These are phyloP conservation scores for Larix sibirica DNA, from an alignment of 83 land plant genomes.

Conservation along the genomic window DNA sequence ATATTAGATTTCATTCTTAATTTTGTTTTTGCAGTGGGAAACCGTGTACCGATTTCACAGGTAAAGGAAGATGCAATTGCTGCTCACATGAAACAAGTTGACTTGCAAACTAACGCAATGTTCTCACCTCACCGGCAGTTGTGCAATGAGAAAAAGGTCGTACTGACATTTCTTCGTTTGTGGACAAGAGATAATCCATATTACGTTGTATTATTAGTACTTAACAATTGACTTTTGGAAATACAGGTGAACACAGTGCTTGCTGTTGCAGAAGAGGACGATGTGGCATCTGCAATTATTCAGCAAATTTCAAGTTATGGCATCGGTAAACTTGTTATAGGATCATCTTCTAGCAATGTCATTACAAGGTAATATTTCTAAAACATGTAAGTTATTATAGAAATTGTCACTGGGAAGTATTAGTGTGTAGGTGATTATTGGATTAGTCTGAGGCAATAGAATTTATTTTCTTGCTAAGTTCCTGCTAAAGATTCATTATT, in stretches of 20 bases:
- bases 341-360: constrained; percentile 36
- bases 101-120: constrained; percentile 34
- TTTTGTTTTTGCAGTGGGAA: constrained; percentile 48
- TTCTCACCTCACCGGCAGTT: constrained; percentile 43
- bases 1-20: neutral
- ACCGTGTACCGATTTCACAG: constrained; percentile 39
- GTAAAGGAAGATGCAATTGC: constrained; percentile 50
- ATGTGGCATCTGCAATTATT: constrained; percentile 47
- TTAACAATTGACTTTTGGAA: neutral
- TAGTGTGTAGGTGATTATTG: too few species aligned
- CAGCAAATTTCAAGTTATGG: constrained; percentile 23
- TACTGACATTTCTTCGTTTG: neutral
- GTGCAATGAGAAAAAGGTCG: constrained; percentile 37
- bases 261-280: constrained; percentile 35
- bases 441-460: too few species aligned
- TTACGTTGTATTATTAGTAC: neutral
- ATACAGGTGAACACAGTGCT: constrained; percentile 31
- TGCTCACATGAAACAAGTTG: constrained; percentile 43
- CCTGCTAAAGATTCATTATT: too few species aligned
- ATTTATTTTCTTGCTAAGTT: too few species aligned
- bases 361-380: constrained; percentile 34
- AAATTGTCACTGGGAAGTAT: too few species aligned
- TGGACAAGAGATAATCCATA: too few species aligned
- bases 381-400: too few species aligned
- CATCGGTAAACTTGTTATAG: constrained; percentile 52